Evolutionary conservation across 2,329 filamentous ascomycete genomes (phyloP).

Genomic region (Chaetomium sp.): DNA sequence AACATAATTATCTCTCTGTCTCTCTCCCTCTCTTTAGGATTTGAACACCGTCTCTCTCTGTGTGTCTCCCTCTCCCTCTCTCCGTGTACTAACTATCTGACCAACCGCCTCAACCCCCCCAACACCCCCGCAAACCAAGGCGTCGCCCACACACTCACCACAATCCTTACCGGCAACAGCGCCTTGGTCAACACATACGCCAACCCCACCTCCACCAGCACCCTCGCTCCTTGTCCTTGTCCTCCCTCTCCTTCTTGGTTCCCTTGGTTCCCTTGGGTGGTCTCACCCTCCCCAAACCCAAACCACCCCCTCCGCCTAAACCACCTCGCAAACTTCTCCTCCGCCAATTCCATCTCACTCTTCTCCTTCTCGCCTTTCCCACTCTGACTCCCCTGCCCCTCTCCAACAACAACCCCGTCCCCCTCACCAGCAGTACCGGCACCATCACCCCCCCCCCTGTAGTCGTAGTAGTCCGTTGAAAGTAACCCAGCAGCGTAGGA

Average conservation of each 20-base stretch:
- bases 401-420: no score
- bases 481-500: no score
- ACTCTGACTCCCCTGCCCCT: no score
- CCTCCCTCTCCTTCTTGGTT: slow-evolving; percentile 33
- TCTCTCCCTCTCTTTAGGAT: not conserved
- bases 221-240: slow-evolving; percentile 43
- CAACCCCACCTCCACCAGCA: slow-evolving; percentile 68
- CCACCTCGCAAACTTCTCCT: slow-evolving; percentile 61
- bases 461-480: no score
- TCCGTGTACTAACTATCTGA: no score
- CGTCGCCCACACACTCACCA: slow-evolving; percentile 77
- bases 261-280: slow-evolving; percentile 14
- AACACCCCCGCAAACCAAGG: slow-evolving; percentile 80
- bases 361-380: no score
- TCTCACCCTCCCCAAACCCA: slow-evolving; percentile 42
- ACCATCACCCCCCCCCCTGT: no score
- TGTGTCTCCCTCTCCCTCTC: no score
- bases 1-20: not conserved
- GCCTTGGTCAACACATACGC: slow-evolving; percentile 89
- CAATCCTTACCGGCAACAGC: slow-evolving; percentile 68
- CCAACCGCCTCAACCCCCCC: slow-evolving; percentile 34
- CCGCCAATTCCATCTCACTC: no score
- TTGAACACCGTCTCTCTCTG: not conserved
- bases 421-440: no score
- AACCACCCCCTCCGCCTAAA: slow-evolving; percentile 79